Conservation (phyloP, 352 stramenopile genomes). For the Saprolegnia diclina region DNA sequence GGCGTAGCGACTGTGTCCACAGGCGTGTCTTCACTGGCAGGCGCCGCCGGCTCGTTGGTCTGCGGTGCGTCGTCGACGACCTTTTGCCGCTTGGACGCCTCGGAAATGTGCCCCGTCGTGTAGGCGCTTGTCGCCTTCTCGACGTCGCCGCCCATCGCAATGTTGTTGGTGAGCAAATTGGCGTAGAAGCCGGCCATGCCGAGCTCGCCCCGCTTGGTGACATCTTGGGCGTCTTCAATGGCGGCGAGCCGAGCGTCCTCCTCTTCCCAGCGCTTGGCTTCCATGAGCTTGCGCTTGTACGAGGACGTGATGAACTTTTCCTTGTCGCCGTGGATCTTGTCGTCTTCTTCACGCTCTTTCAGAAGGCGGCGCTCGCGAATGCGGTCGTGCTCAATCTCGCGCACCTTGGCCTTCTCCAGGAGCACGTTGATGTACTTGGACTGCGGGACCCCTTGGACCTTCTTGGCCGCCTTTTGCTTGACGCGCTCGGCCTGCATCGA, state of each 20-base stretch:
- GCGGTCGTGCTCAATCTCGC: constrained; percentile 83
- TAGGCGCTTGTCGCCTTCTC: constrained; percentile 74
- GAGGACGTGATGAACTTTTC: constrained; percentile 88
- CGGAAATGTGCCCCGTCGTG: constrained; percentile 40
- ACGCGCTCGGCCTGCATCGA: constrained; percentile 53
- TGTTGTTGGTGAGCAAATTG: constrained; percentile 89
- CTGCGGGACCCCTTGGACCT: constrained; percentile 43
- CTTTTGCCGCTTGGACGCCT: constrained; percentile 2
- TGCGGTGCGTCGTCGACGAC: not conserved
- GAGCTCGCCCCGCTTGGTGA: constrained; percentile 59
- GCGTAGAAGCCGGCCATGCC: constrained; percentile 87
- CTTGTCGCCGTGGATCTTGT: constrained; percentile 78
- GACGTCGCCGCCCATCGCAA: constrained; percentile 82
- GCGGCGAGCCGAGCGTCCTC: constrained; percentile 62
- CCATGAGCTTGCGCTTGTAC: constrained; percentile 89
- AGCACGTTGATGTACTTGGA: constrained; percentile 88
- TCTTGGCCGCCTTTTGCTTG: constrained; percentile 37
- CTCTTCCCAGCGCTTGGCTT: constrained; percentile 83
- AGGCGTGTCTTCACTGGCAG: constrained; percentile 13
- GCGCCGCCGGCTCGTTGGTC: not conserved
- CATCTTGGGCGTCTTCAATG: constrained; percentile 62
- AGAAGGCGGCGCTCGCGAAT: constrained; percentile 81
- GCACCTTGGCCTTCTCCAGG: constrained; percentile 85
- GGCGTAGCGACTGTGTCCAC: not conserved
- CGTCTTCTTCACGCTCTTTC: constrained; percentile 78